A percentile compares a stretch with the other conserved stretches of the same genome.
Conservation (phyloP, 2,329 filamentous ascomycete species). For the Talaromyces sp. region DNA sequence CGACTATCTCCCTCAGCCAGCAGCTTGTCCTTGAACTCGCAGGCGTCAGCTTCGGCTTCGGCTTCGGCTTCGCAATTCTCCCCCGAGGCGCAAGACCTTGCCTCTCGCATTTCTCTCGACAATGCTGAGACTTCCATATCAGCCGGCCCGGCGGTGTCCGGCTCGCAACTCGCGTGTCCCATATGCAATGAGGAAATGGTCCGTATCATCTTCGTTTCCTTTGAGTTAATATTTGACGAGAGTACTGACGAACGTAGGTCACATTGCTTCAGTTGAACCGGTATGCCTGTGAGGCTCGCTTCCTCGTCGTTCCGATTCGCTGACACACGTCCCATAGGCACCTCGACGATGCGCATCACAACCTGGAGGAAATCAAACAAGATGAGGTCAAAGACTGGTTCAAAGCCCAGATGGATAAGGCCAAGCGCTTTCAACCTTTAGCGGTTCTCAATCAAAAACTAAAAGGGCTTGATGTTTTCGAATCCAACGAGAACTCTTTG, state of each 20-base stretch:
- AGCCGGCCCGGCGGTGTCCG: conserved; percentile 48
- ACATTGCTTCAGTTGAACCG: conserved; percentile 88
- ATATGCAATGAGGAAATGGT: conserved; percentile 99
- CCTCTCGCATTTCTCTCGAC: conserved; percentile 70
- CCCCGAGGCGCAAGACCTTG: conserved; percentile 69
- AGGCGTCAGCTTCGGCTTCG: conserved; percentile 56
- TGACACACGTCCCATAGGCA: conserved; percentile 46
- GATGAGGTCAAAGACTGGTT: conserved; percentile 98
- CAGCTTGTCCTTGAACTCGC: conserved; percentile 71
- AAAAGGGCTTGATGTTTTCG: conserved; percentile 86
- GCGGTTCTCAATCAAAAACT: conserved; percentile 90
- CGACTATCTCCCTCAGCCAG: conserved; percentile 60
- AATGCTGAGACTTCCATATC: conserved; percentile 48
- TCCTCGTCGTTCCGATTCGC: conserved; percentile 8
- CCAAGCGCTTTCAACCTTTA: conserved; percentile 86
- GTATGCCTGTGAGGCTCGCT: conserved; percentile 30
- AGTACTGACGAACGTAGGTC: conserved; percentile 52
- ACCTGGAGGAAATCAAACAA: conserved; percentile 80
- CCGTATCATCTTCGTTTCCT: conserved; percentile 18
- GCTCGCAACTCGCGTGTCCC: conserved; percentile 76
- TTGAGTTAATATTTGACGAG: not conserved
- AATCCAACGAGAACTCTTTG: conserved; percentile 69
- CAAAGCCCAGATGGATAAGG: conserved; percentile 87
- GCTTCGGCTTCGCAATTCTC: conserved; percentile 63
- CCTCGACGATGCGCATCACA: conserved; percentile 84